Evolutionary conservation across 345 rosid species (phyloP).

Genomic region (Schrenkiella parvula): DNA sequence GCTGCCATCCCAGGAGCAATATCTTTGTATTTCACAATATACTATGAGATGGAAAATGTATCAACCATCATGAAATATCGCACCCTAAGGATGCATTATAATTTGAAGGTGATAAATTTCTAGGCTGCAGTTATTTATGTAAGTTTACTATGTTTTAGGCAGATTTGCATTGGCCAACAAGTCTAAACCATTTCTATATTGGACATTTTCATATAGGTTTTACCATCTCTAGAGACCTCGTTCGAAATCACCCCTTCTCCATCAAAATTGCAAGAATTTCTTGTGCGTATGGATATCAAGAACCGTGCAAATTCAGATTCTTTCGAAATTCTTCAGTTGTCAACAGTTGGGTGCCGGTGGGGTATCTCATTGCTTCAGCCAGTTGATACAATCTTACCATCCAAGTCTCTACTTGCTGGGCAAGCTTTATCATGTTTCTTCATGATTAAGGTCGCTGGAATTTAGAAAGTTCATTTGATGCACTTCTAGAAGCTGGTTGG

Average conservation of each 20-base stretch:
- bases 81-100: slow-evolving; percentile 73
- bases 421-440: slow-evolving; percentile 86
- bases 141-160: neutral
- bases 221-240: slow-evolving; percentile 77
- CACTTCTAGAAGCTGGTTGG: slow-evolving; percentile 5
- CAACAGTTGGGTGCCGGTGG: slow-evolving; percentile 76
- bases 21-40: slow-evolving; percentile 58
- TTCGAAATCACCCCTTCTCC: slow-evolving; percentile 76
- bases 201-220: slow-evolving; percentile 44
- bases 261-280: slow-evolving; percentile 71
- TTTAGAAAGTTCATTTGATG: neutral
- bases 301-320: slow-evolving; percentile 67
- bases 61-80: slow-evolving; percentile 83
- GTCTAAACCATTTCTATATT: slow-evolving; percentile 12
- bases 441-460: slow-evolving; percentile 58
- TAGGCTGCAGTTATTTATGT: neutral
- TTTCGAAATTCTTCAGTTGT: slow-evolving; percentile 78
- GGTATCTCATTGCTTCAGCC: slow-evolving; percentile 78
- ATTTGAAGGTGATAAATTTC: slow-evolving; percentile 54
- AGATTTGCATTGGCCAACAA: slow-evolving; percentile 13
- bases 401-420: slow-evolving; percentile 61
- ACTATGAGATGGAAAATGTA: slow-evolving; percentile 78
- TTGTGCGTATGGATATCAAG: slow-evolving; percentile 77
- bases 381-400: slow-evolving; percentile 55
- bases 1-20: slow-evolving; percentile 85